A percentile compares a stretch with the other conserved stretches of the same genome.
Evolutionary conservation across 805 yeast species (phyloP).

Genomic region (Candida maesae): DNA sequence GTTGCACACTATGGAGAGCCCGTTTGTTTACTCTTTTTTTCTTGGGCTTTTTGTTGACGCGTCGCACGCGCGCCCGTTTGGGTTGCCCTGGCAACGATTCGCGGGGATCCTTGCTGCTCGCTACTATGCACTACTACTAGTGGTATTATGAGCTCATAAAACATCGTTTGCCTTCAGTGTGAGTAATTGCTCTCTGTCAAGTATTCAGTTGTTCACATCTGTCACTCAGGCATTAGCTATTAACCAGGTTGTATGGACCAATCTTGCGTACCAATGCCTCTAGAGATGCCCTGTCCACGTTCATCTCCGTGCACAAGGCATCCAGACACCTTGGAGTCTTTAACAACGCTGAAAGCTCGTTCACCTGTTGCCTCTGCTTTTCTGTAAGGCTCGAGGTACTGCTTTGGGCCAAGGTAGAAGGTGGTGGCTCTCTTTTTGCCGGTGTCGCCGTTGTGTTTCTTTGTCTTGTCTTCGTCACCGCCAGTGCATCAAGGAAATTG

Average conservation of each 20-base stretch:
- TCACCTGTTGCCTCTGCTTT: constrained; percentile 13
- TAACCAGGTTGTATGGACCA: constrained; percentile 48
- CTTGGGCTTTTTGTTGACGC: constrained; percentile 4
- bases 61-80: no score
- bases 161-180: no score
- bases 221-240: no score
- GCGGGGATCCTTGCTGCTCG: no score
- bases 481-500: constrained; percentile 8
- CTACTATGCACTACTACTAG: no score
- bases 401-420: constrained; percentile 1
- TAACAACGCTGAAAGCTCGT: constrained; percentile 34
- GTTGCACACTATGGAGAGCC: neutral
- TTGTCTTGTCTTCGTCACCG: neutral
- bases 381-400: constrained; percentile 14
- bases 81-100: constrained; percentile 9
- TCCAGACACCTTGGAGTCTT: constrained; percentile 56
- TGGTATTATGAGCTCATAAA: no score
- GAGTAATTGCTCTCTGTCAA: no score
- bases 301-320: constrained; percentile 66
- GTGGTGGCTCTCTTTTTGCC: neutral
- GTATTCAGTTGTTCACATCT: no score
- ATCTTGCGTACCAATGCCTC: constrained; percentile 43
- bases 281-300: constrained; percentile 50
- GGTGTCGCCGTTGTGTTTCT: neutral
- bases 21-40: constrained; percentile 7